Evolutionary conservation across 176 grass and related monocot species (phyloP).

Genomic region (Oryza meyeriana): DNA sequence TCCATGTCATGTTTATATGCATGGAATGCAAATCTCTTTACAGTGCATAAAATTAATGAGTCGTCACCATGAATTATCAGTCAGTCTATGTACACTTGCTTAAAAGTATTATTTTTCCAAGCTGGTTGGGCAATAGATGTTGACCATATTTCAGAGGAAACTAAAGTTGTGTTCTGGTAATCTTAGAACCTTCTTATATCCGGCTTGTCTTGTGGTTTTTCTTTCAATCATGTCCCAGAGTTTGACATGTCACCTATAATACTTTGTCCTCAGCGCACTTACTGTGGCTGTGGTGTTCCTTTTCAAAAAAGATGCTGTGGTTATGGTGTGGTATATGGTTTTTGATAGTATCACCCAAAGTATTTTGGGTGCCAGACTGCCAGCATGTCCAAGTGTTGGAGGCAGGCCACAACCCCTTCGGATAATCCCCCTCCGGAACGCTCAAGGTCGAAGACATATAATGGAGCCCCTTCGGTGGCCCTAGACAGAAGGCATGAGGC

Average conservation of each 20-base stretch:
- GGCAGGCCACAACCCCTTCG: no score
- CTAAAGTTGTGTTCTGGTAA: not conserved
- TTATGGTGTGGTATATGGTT: not conserved
- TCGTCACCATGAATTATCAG: not conserved
- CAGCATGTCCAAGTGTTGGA: not conserved
- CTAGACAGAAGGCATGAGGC: no score
- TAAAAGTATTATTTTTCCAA: conserved; percentile 3
- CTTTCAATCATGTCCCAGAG: not conserved
- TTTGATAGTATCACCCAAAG: not conserved
- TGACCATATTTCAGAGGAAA: not conserved
- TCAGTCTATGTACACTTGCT: not conserved
- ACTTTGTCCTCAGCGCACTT: not conserved
- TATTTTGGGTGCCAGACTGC: not conserved
- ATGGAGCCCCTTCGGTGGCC: no score
- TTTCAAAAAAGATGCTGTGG: not conserved
- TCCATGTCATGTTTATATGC: not conserved
- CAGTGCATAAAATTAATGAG: not conserved
- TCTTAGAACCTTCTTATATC: not conserved
- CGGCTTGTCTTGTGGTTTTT: not conserved
- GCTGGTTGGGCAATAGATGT: not conserved
- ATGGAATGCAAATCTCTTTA: not conserved
- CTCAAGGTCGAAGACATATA: no score
- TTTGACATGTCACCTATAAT: not conserved
- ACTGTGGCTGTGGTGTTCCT: not conserved
- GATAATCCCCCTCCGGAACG: no score